phyloP scores from a whole-genome alignment of 1,284 basidiomycete genomes.

The Pyrrhoderma lamaoense region DNA sequence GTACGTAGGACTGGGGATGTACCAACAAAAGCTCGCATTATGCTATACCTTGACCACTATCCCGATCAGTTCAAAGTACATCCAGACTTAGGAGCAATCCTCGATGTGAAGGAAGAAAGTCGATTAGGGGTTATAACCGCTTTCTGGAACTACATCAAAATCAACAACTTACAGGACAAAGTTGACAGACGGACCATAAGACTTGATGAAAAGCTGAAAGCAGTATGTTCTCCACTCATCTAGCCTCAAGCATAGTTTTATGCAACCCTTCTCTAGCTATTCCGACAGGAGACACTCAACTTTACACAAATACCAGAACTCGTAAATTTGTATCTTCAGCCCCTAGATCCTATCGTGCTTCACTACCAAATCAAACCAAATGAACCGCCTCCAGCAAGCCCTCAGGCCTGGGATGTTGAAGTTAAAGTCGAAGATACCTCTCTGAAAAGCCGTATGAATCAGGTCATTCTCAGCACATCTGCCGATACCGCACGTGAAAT shows the following conservation, averaged over 20 bases:
- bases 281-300: constrained; percentile 52
- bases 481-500: constrained; percentile 66
- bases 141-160: constrained; percentile 91
- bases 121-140: constrained; percentile 77
- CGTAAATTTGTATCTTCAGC: constrained; percentile 71
- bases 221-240: constrained; percentile 35
- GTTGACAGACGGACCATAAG: constrained; percentile 76
- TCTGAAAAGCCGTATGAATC: constrained; percentile 69
- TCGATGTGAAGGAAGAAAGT: constrained; percentile 84
- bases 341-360: constrained; percentile 81
- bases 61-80: constrained; percentile 84
- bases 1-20: constrained; percentile 77
- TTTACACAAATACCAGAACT: constrained; percentile 86
- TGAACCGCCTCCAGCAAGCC: constrained; percentile 50
- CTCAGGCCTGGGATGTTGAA: constrained; percentile 81
- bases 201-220: constrained; percentile 65
- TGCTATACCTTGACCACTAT: constrained; percentile 79
- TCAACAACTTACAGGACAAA: constrained; percentile 84
- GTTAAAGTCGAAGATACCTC: constrained; percentile 81
- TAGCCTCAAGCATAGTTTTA: constrained; percentile 15
- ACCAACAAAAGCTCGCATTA: constrained; percentile 70
- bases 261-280: constrained; percentile 41
- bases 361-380: constrained; percentile 67
- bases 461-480: constrained; percentile 65
- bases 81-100: constrained; percentile 68